Evolutionary conservation across 352 stramenopile genomes (phyloP).

Genomic region (Phytophthora brassicae): DNA sequence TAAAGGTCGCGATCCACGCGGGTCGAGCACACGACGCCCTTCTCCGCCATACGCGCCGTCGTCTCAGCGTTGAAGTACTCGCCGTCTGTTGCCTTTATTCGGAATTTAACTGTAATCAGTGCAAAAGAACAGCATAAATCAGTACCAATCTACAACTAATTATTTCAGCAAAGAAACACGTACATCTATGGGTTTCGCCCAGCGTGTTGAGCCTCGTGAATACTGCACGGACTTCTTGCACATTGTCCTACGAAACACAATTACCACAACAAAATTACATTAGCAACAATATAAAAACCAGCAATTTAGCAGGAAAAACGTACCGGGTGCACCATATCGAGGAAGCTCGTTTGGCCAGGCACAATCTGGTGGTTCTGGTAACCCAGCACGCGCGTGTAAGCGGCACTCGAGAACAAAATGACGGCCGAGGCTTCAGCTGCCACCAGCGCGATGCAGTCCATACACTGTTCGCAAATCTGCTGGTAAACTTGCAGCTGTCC

Average conservation of each 20-base stretch:
- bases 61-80: conserved; percentile 78
- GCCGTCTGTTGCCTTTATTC: conserved; percentile 81
- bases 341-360: conserved; percentile 73
- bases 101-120: conserved; percentile 75
- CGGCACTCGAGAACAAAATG: conserved; percentile 69
- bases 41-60: conserved; percentile 67
- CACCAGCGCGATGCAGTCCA: conserved; percentile 80
- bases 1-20: conserved; percentile 70
- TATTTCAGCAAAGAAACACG: conserved; percentile 15
- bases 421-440: conserved; percentile 55
- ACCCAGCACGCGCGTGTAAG: conserved; percentile 72
- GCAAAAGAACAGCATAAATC: conserved; percentile 6
- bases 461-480: conserved; percentile 82
- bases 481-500: conserved; percentile 85
- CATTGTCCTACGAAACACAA: conserved; percentile 44
- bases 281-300: too few species aligned
- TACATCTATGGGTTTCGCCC: conserved; percentile 73
- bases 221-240: conserved; percentile 59
- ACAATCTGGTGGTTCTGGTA: conserved; percentile 81
- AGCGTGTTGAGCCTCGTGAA: conserved; percentile 69
- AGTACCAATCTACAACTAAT: conserved; percentile 1
- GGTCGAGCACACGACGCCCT: conserved; percentile 78
- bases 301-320: conserved; percentile 18
- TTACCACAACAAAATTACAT: neutral
- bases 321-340: conserved; percentile 84